Base-by-base conservation (phyloP, 768 basidiomycete genomes). In the Boletales sp. region DNA sequence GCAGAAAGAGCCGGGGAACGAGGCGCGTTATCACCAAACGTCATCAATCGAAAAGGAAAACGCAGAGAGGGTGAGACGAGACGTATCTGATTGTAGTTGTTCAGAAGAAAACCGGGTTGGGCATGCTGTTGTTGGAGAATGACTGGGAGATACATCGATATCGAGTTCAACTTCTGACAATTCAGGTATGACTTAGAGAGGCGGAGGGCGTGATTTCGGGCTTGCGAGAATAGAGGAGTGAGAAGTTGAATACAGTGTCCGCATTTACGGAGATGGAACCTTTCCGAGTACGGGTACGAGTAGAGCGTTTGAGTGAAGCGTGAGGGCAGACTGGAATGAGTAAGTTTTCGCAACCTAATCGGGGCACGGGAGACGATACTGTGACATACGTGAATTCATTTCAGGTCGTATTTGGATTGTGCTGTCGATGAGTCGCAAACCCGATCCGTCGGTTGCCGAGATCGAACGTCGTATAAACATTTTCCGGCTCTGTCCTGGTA, bases 161-260 rank as follows among this genome's bases (percentile, higher is more conserved):
- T 41, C 42, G 15, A 47, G 48, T 11, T 51, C 57, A 4, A 44
- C 46, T 41, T 69, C 66, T 13, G 65, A 59, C 32, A 59, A 36
- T 36, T 67, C 66, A 5, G 65, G 63, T 8, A 67, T 67, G 34
- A 69, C 59, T 50, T 69, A 63, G 31, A 67, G 67, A 21, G 65
- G 61, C 10, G 62, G 64, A 14, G 65, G 61, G 45, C 63, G 57
- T 10, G 49, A 46, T 45, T 56, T 61, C 31, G 37, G 58, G 31
- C 47, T 44, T 32, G 43, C 21, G 10, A 48, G 19, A 42, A 19
- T 14, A 7, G 55, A 44, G 15, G 54, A 43, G 36, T 46, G 50
- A 25, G 58, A 30, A 35, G 44, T 48, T 10, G 31, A 38, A 53
- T 39, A 38, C 44, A 17, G 33, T 15, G 41, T 56, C 61, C 15